Percentiles rank a stretch among this genome's conserved stretches.
Conservation (phyloP, 2,329 filamentous ascomycete species). For the Arachnopeziza araneosa region DNA sequence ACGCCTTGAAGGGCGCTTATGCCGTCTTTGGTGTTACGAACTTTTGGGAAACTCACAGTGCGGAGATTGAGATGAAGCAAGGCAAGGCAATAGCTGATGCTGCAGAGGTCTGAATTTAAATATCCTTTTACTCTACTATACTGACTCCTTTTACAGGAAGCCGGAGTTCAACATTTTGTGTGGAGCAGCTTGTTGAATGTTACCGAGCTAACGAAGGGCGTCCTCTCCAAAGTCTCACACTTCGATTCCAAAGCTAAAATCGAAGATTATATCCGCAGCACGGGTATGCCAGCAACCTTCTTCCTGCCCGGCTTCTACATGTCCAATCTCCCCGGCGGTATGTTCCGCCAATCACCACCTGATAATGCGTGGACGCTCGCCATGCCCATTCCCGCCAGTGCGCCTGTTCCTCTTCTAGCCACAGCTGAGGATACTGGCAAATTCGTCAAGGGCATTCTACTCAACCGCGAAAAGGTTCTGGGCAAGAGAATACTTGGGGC, state of each 20-base stretch:
- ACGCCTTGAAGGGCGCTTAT: slow-evolving; percentile 28
- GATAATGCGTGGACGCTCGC: slow-evolving; percentile 28
- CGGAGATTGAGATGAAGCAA: slow-evolving; percentile 39
- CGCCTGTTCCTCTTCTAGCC: slow-evolving; percentile 32
- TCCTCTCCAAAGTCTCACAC: slow-evolving; percentile 35
- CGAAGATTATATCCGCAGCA: slow-evolving; percentile 32
- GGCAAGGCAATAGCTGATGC: slow-evolving; percentile 44
- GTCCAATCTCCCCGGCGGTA: slow-evolving; percentile 38
- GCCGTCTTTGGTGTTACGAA: slow-evolving; percentile 30
- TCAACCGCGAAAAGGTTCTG: slow-evolving; percentile 33
- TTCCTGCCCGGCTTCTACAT: slow-evolving; percentile 46
- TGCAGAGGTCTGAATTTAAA: slow-evolving; percentile 32
- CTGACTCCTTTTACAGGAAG: slow-evolving; percentile 25
- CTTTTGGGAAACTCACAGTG: slow-evolving; percentile 32
- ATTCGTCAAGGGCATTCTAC: slow-evolving; percentile 29
- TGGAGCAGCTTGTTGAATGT: slow-evolving; percentile 41
- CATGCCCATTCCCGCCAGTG: slow-evolving; percentile 25
- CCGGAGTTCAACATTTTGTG: slow-evolving; percentile 41
- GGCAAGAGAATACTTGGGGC: slow-evolving; percentile 41
- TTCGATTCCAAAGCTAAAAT: slow-evolving; percentile 35
- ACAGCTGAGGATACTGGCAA: slow-evolving; percentile 32
- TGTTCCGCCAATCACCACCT: slow-evolving; percentile 22
- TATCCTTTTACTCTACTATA: not conserved
- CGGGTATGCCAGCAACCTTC: slow-evolving; percentile 42
- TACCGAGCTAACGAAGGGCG: slow-evolving; percentile 36